A percentile compares a stretch with the other conserved stretches of the same genome.
These are phyloP conservation scores for Cordyceps militaris DNA, from an alignment of 2,329 filamentous ascomycete species.

Conservation along the genomic window DNA sequence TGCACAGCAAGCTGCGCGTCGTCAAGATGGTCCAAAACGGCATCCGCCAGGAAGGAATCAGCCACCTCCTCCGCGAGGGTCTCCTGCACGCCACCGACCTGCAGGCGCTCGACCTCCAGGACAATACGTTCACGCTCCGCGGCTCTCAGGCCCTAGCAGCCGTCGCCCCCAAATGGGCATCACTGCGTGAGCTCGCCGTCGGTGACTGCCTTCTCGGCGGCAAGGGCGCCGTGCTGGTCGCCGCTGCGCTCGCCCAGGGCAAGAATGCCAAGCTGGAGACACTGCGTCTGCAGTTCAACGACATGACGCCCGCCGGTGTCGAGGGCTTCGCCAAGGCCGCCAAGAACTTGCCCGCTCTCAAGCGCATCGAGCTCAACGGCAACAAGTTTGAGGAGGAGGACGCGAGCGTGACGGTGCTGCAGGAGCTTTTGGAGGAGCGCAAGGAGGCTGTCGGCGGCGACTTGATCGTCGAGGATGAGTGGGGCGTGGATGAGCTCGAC, in stretches of 20 bases:
- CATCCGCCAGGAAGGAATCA: conserved; percentile 89
- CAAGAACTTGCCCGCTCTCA: conserved; percentile 65
- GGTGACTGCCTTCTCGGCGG: conserved; percentile 80
- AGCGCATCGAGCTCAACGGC: conserved; percentile 87
- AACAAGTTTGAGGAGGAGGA: conserved; percentile 93
- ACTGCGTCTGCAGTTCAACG: conserved; percentile 86
- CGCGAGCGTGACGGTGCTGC: conserved; percentile 58
- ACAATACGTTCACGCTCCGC: conserved; percentile 87
- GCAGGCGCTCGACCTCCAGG: conserved; percentile 80
- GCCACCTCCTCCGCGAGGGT: conserved; percentile 70
- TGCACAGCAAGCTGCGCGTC: conserved; percentile 73
- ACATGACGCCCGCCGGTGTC: conserved; percentile 73
- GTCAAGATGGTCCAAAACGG: conserved; percentile 99
- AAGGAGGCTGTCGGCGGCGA: conserved; percentile 67
- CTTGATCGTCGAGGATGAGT: conserved; percentile 66
- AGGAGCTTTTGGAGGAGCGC: conserved; percentile 65
- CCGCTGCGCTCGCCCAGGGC: conserved; percentile 64
- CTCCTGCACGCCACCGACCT: conserved; percentile 63
- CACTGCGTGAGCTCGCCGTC: conserved; percentile 75
- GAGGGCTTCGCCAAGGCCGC: conserved; percentile 64
- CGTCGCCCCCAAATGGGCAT: conserved; percentile 66
- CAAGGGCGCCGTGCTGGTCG: conserved; percentile 69
- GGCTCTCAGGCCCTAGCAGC: conserved; percentile 73
- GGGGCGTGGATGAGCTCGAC: conserved; percentile 79
- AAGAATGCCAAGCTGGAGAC: conserved; percentile 74